Percentiles rank a stretch among this genome's conserved stretches.
Evolutionary conservation across 2,329 filamentous ascomycete species (phyloP).

Genomic region (Davidsoniella eucalypti): DNA sequence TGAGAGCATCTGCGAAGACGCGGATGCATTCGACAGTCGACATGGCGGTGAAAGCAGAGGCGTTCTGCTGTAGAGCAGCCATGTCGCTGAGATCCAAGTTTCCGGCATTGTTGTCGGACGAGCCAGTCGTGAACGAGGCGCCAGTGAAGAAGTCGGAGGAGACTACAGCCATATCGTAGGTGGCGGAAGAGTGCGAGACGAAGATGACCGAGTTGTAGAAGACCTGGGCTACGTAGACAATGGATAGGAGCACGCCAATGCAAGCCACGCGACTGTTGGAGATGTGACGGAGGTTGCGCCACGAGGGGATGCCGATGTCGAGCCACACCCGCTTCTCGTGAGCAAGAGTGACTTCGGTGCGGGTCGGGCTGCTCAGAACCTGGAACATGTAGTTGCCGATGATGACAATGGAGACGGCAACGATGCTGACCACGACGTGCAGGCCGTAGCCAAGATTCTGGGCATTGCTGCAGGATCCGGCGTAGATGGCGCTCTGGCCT

Average conservation of each 20-base stretch:
- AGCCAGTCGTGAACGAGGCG: conserved; percentile 22
- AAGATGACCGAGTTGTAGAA: conserved; percentile 39
- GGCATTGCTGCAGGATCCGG: conserved; percentile 24
- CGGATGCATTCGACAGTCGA: conserved; percentile 19
- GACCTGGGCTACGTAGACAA: conserved; percentile 30
- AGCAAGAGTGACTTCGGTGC: conserved; percentile 29
- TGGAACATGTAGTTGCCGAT: conserved; percentile 38
- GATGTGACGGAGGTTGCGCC: conserved; percentile 31
- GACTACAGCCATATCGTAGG: conserved; percentile 22
- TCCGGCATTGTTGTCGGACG: conserved; percentile 20
- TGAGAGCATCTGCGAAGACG: conserved; percentile 20
- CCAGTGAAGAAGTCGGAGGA: conserved; percentile 22
- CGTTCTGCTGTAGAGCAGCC: conserved; percentile 19
- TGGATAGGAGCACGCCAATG: conserved; percentile 23
- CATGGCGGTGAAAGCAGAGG: conserved; percentile 17
- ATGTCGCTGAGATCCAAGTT: conserved; percentile 14
- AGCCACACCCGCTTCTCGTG: conserved; percentile 32
- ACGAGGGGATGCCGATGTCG: conserved; percentile 36
- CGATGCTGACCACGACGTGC: conserved; percentile 28
- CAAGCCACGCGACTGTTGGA: conserved; percentile 25
- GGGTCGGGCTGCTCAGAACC: conserved; percentile 36
- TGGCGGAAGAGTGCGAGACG: conserved; percentile 22
- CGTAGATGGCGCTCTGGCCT: conserved; percentile 23
- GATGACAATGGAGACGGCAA: conserved; percentile 27
- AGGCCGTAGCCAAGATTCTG: conserved; percentile 25